Evolutionary conservation across 805 yeast species (phyloP).

Genomic region (Lachancea meyersii): DNA sequence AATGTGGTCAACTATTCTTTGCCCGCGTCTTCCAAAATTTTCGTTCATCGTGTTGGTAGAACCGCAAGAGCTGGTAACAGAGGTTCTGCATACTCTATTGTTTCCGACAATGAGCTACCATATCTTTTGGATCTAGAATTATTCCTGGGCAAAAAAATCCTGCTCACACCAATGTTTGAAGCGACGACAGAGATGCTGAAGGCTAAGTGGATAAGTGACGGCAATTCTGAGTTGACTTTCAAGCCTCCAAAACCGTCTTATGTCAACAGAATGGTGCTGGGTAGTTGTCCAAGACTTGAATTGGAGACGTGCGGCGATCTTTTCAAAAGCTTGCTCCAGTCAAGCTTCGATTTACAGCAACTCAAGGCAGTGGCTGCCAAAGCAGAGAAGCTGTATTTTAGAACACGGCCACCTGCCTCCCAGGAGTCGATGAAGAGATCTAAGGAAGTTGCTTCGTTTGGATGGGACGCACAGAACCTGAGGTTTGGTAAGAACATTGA

Average conservation of each 20-base stretch:
- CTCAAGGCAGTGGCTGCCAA: slow-evolving; percentile 67
- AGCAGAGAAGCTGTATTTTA: slow-evolving; percentile 82
- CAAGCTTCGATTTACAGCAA: slow-evolving; percentile 61
- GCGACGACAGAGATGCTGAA: slow-evolving; percentile 49
- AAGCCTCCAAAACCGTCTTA: slow-evolving; percentile 59
- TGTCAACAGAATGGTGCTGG: slow-evolving; percentile 72
- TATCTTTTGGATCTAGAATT: slow-evolving; percentile 85
- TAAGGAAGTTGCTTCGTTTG: slow-evolving; percentile 63
- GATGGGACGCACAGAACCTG: slow-evolving; percentile 88
- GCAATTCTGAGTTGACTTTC: slow-evolving; percentile 33
- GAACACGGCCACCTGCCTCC: slow-evolving; percentile 84
- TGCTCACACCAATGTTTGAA: slow-evolving; percentile 64
- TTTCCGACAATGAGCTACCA: slow-evolving; percentile 80
- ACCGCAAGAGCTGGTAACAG: slow-evolving; percentile 97
- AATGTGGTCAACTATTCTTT: slow-evolving; percentile 72
- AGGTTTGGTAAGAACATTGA: slow-evolving; percentile 73
- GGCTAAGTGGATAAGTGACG: slow-evolving; percentile 38
- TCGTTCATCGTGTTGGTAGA: slow-evolving; percentile 87
- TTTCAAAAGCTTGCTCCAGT: slow-evolving; percentile 50
- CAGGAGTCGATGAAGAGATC: slow-evolving; percentile 78
- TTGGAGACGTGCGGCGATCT: slow-evolving; percentile 71
- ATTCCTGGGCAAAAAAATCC: slow-evolving; percentile 77
- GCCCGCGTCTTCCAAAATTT: slow-evolving; percentile 79
- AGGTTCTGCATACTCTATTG: slow-evolving; percentile 96
- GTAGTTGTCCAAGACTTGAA: slow-evolving; percentile 67